Percentiles rank a stretch among this genome's conserved stretches.
Conservation (phyloP, 2,329 filamentous ascomycete genomes). For the Fonsecaea nubica region DNA sequence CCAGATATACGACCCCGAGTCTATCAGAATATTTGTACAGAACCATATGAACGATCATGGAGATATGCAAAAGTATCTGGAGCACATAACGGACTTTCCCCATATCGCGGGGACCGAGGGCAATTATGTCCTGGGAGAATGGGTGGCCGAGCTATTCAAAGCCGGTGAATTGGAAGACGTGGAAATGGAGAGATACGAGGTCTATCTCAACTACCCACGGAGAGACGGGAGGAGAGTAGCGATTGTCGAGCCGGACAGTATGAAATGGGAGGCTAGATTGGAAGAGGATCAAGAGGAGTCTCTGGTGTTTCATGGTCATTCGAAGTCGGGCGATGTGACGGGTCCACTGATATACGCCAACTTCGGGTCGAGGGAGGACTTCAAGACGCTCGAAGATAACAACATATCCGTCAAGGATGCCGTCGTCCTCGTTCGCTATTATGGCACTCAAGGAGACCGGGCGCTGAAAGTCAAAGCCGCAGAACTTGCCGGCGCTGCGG, state of each 20-base stretch:
- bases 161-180: slow-evolving; percentile 77
- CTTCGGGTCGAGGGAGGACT: slow-evolving; percentile 86
- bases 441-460: slow-evolving; percentile 73
- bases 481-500: slow-evolving; percentile 81
- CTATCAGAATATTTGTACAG: slow-evolving; percentile 77
- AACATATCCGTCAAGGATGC: slow-evolving; percentile 77
- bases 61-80: slow-evolving; percentile 73
- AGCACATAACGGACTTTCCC: slow-evolving; percentile 80
- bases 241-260: slow-evolving; percentile 73
- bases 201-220: slow-evolving; percentile 91
- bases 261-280: slow-evolving; percentile 77
- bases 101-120: slow-evolving; percentile 95
- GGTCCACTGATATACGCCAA: slow-evolving; percentile 92
- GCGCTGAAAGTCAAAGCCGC: slow-evolving; percentile 89
- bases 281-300: slow-evolving; percentile 83
- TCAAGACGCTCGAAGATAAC: slow-evolving; percentile 71
- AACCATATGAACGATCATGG: slow-evolving; percentile 69
- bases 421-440: slow-evolving; percentile 82
- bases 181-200: slow-evolving; percentile 76
- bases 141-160: slow-evolving; percentile 78
- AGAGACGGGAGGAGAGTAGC: slow-evolving; percentile 78
- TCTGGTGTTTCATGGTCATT: slow-evolving; percentile 84
- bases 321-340: slow-evolving; percentile 81
- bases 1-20: slow-evolving; percentile 82
- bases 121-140: slow-evolving; percentile 83